These are phyloP conservation scores for Botrytis cinerea DNA, from an alignment of 2,329 filamentous ascomycete species.

Conservation along the genomic window DNA sequence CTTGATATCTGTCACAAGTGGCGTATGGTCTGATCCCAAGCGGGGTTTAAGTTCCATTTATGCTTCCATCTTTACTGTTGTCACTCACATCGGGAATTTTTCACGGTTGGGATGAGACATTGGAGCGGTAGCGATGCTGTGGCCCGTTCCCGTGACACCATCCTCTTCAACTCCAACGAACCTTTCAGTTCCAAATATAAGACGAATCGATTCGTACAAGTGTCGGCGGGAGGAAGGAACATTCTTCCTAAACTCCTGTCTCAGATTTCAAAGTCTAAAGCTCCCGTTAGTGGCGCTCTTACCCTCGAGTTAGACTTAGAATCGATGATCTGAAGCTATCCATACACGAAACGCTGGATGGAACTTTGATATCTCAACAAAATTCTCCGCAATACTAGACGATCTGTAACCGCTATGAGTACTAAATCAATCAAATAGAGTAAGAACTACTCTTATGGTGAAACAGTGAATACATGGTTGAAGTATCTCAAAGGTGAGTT, in stretches of 20 bases:
- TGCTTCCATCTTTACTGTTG: conserved; percentile 5
- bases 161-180: conserved; percentile 1
- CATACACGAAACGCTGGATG: conserved; percentile 10
- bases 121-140: conserved; percentile 22
- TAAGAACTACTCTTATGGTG: conserved; percentile 18
- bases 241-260: conserved; percentile 23
- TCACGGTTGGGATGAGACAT: conserved; percentile 24
- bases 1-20: conserved; percentile 18
- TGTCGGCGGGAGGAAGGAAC: conserved; percentile 20
- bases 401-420: background rate
- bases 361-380: conserved; percentile 11
- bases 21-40: conserved; percentile 20
- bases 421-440: conserved; percentile 8
- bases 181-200: background rate
- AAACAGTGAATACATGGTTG: conserved; percentile 17
- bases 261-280: conserved; percentile 21
- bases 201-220: background rate
- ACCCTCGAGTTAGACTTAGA: conserved; percentile 5
- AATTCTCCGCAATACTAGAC: conserved; percentile 19
- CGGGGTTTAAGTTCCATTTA: conserved; percentile 20
- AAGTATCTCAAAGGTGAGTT: conserved; percentile 21
- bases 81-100: conserved; percentile 21
- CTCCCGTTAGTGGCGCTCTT: conserved; percentile 17
- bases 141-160: conserved; percentile 18
- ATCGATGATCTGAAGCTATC: conserved; percentile 11